These are phyloP conservation scores for Macrolepiota dolichaula DNA, from an alignment of 768 basidiomycete species.

Conservation along the genomic window DNA sequence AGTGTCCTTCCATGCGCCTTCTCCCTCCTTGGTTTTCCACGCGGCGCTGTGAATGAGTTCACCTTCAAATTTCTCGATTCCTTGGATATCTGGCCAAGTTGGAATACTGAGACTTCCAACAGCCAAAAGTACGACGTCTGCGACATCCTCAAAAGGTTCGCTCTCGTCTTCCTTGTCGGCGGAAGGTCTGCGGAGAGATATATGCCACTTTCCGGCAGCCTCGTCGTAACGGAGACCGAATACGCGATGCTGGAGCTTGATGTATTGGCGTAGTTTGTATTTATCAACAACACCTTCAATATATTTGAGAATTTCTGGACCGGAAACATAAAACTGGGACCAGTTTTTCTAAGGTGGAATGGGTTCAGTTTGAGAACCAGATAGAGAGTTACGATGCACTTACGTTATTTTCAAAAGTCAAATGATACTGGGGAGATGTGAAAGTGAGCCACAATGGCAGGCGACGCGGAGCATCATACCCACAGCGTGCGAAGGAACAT, in stretches of 20 bases:
- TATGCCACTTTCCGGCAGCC: constrained; percentile 49
- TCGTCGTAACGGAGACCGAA: constrained; percentile 49
- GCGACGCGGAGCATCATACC: constrained; percentile 15
- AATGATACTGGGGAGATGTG: constrained; percentile 43
- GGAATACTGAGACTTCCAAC: constrained; percentile 52
- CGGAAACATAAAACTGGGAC: constrained; percentile 59
- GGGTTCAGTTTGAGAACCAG: neutral
- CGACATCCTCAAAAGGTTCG: constrained; percentile 48
- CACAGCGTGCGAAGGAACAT: constrained; percentile 56
- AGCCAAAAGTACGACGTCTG: constrained; percentile 57
- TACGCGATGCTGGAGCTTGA: constrained; percentile 55
- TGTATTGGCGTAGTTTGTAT: constrained; percentile 49
- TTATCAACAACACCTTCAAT: constrained; percentile 52
- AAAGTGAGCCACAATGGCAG: neutral
- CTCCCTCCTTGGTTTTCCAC: constrained; percentile 44
- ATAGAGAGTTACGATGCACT: constrained; percentile 5
- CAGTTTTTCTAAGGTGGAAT: constrained; percentile 41
- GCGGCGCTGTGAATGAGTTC: constrained; percentile 60
- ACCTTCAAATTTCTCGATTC: constrained; percentile 54
- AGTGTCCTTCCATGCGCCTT: constrained; percentile 39
- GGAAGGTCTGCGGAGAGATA: constrained; percentile 39
- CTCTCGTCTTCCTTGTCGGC: neutral
- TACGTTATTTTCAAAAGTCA: constrained; percentile 54
- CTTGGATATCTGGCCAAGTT: constrained; percentile 66
- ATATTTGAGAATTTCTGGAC: constrained; percentile 56